Conservation (phyloP, 768 basidiomycete genomes). For the Mycena maculata region DNA sequence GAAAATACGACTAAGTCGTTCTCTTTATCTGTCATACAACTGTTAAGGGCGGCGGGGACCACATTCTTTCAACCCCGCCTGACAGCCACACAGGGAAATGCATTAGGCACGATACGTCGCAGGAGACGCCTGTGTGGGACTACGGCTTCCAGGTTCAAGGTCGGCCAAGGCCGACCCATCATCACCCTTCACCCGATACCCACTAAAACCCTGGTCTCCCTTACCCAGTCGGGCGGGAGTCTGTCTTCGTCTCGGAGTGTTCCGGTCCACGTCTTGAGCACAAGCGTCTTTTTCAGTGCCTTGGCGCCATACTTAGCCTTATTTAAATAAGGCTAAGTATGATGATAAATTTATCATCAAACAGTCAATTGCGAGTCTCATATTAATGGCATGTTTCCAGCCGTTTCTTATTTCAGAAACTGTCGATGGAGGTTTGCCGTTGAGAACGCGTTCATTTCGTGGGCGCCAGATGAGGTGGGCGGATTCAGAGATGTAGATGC, state of each 20-base stretch:
- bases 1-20: not conserved
- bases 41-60: not conserved
- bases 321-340: too few species aligned
- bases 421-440: too few species aligned
- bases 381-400: too few species aligned
- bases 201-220: too few species aligned
- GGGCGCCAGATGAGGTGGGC: too few species aligned
- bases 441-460: too few species aligned
- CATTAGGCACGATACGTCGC: not conserved
- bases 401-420: too few species aligned
- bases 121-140: not conserved
- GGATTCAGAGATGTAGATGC: too few species aligned
- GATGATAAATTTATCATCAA: too few species aligned
- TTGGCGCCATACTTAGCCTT: not conserved
- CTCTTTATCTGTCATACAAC: not conserved
- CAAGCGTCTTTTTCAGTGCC: slow-evolving; percentile 1
- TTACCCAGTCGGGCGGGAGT: slow-evolving; percentile 10
- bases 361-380: too few species aligned
- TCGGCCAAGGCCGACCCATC: not conserved
- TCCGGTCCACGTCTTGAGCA: not conserved
- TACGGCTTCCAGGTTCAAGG: not conserved
- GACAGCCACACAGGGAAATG: not conserved
- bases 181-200: not conserved
- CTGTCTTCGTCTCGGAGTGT: slow-evolving; percentile 3
- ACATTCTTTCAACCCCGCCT: not conserved